These are phyloP conservation scores for Apiotrichum gamsii DNA, from an alignment of 1,284 basidiomycete genomes.

Conservation along the genomic window DNA sequence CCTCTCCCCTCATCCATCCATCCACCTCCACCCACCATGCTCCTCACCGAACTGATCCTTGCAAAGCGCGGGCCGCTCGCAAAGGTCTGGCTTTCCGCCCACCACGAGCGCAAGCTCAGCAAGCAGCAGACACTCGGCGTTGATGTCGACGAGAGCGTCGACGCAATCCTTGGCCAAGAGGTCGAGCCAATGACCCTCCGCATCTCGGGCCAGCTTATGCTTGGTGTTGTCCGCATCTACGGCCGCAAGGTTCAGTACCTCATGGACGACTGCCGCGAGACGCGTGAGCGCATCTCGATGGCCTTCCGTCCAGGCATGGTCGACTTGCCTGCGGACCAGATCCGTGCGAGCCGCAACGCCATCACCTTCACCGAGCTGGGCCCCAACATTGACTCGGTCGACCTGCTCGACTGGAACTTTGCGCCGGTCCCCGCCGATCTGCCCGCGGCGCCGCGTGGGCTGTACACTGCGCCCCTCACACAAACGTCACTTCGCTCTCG, in stretches of 20 bases:
- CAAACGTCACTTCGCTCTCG: constrained; percentile 27
- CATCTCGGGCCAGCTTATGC: constrained; percentile 85
- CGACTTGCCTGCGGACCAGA: constrained; percentile 89
- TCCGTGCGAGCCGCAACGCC: constrained; percentile 72
- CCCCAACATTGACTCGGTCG: constrained; percentile 19
- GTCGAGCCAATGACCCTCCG: constrained; percentile 81
- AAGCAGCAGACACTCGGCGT: constrained; percentile 91
- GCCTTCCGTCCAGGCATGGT: constrained; percentile 88
- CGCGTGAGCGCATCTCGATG: constrained; percentile 90
- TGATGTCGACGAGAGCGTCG: constrained; percentile 87
- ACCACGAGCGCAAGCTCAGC: constrained; percentile 95
- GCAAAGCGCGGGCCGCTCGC: constrained; percentile 89
- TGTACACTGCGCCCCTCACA: constrained; percentile 19
- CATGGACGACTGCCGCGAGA: constrained; percentile 95
- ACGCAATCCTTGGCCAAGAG: constrained; percentile 74
- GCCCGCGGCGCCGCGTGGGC: constrained; percentile 7
- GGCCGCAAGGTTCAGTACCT: constrained; percentile 96
- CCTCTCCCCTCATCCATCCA: neutral
- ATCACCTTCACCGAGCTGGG: constrained; percentile 39
- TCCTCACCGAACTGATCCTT: constrained; percentile 87
- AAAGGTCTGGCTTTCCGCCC: constrained; percentile 96
- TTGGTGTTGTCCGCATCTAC: constrained; percentile 96
- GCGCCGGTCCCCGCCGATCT: constrained; percentile 8
- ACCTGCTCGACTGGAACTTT: constrained; percentile 41
- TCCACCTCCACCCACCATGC: constrained; percentile 49